Evolutionary conservation across 2,329 filamentous ascomycete species (phyloP).

Genomic region (Sporothrix inflata): DNA sequence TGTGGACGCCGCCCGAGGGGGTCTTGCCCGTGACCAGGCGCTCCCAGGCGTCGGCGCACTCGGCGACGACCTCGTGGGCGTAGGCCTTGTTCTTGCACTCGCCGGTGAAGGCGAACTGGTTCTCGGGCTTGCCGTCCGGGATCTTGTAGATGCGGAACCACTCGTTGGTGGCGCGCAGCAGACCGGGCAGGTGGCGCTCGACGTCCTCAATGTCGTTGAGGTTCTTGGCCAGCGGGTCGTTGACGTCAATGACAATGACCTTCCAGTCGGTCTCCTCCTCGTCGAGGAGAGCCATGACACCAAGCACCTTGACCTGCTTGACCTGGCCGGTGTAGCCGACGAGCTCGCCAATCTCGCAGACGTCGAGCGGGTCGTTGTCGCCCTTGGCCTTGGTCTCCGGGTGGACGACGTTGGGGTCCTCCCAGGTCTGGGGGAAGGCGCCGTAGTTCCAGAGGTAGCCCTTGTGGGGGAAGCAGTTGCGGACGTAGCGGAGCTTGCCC

Average conservation of each 20-base stretch:
- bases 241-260: constrained; percentile 98
- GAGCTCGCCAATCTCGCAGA: constrained; percentile 98
- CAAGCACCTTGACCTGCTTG: constrained; percentile 99
- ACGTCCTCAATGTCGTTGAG: constrained; percentile 99
- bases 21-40: constrained; percentile 91
- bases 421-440: constrained; percentile 99
- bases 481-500: constrained; percentile 98
- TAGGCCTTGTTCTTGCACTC: constrained; percentile 99
- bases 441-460: constrained; percentile 99
- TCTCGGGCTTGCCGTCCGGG: constrained; percentile 99
- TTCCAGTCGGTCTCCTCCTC: constrained; percentile 99
- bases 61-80: constrained; percentile 90
- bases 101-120: constrained; percentile 99
- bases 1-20: constrained; percentile 73
- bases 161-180: constrained; percentile 97
- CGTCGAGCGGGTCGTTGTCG: constrained; percentile 98
- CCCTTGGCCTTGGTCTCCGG: constrained; percentile 99
- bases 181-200: constrained; percentile 94
- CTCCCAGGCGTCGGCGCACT: constrained; percentile 97
- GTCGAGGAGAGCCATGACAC: constrained; percentile 98
- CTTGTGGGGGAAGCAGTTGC: constrained; percentile 99
- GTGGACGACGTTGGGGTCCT: constrained; percentile 94
- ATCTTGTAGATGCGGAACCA: constrained; percentile 99
- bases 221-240: constrained; percentile 94
- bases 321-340: constrained; percentile 95